phyloP scores from a whole-genome alignment of 140 eudicot genomes.

The Stevia rebaudiana region DNA sequence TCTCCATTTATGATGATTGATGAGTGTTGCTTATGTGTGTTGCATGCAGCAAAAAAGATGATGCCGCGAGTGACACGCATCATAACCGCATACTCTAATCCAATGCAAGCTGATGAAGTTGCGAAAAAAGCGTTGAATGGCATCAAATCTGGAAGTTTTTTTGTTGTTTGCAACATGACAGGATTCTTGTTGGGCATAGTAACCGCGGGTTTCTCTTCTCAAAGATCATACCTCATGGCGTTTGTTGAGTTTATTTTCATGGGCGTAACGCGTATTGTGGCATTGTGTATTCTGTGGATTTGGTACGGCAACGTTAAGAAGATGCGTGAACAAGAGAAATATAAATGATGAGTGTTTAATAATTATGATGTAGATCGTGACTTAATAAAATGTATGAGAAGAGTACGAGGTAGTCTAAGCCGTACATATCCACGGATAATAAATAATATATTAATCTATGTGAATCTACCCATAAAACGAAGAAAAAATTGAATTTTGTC shows the following conservation, averaged over 20 bases:
- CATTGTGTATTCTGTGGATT: constrained; percentile 67
- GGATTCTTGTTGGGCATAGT: constrained; percentile 56
- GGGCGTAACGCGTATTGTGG: constrained; percentile 55
- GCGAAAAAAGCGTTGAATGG: constrained; percentile 66
- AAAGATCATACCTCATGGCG: constrained; percentile 74
- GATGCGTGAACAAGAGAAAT: constrained; percentile 29
- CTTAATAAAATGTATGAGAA: too few relatives aligned
- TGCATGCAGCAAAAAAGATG: too few relatives aligned
- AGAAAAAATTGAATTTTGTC: too few relatives aligned
- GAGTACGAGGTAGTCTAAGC: too few relatives aligned
- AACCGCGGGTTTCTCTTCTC: constrained; percentile 82
- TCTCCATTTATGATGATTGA: too few relatives aligned
- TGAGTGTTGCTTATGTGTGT: too few relatives aligned
- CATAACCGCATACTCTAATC: constrained; percentile 76
- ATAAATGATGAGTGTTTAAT: background rate
- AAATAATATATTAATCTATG: too few relatives aligned
- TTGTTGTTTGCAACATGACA: constrained; percentile 66
- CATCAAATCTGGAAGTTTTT: constrained; percentile 53
- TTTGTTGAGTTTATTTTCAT: constrained; percentile 62
- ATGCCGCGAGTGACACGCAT: constrained; percentile 68
- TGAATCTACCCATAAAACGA: too few relatives aligned
- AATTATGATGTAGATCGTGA: too few relatives aligned
- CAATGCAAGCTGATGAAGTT: constrained; percentile 81
- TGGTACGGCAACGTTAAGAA: constrained; percentile 77
- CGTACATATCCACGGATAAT: too few relatives aligned